Percentiles rank a stretch among this genome's conserved stretches.
phyloP scores from a whole-genome alignment of 202 grass and related monocot species.

The Miscanthus sacchariflorus region DNA sequence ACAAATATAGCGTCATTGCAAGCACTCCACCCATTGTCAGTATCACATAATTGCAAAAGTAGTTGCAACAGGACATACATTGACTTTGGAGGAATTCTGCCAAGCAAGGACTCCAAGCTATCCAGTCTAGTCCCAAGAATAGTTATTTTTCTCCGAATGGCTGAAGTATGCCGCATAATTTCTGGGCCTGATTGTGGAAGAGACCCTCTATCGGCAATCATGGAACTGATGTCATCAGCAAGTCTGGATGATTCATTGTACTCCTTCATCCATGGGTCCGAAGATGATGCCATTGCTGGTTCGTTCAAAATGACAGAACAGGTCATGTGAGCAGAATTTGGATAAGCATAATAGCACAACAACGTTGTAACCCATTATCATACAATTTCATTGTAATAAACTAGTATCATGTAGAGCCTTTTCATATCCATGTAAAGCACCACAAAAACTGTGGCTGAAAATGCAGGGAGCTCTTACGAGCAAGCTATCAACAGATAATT shows the following conservation, averaged over 20 bases:
- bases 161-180: conserved; percentile 71
- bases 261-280: conserved; percentile 86
- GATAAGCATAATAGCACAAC: conserved; percentile 3
- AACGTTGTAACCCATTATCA: not conserved
- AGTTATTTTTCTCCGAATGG: conserved; percentile 79
- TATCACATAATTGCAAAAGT: not conserved
- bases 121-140: conserved; percentile 92
- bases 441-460: not conserved
- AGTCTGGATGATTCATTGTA: conserved; percentile 86
- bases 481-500: not conserved
- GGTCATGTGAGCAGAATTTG: not conserved
- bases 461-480: not conserved
- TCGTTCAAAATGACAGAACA: conserved; percentile 45
- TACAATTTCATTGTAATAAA: not conserved
- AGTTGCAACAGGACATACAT: conserved; percentile 61
- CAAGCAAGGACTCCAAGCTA: conserved; percentile 73
- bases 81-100: conserved; percentile 79
- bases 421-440: not conserved
- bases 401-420: not conserved
- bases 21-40: not conserved
- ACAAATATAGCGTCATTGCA: conserved; percentile 10
- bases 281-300: conserved; percentile 75
- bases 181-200: conserved; percentile 88
- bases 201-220: conserved; percentile 88
- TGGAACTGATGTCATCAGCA: conserved; percentile 78